Evolutionary conservation across 2,329 filamentous ascomycete genomes (phyloP).

Genomic region (Remersonia thermophila): DNA sequence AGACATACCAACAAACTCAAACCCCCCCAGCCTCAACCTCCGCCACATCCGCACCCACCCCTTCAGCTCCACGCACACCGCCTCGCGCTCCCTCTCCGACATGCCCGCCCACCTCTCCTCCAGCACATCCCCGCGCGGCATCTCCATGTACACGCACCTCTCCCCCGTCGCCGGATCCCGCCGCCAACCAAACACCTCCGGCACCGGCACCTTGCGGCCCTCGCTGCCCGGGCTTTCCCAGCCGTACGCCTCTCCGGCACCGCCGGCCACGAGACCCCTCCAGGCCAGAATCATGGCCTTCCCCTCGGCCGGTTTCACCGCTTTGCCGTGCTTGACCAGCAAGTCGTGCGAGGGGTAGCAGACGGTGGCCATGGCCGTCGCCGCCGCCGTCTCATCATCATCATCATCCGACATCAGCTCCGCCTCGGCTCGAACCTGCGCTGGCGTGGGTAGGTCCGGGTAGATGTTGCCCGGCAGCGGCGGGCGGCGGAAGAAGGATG

Average conservation of each 20-base stretch:
- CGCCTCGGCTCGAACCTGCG: slow-evolving; percentile 4
- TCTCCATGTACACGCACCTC: slow-evolving; percentile 10
- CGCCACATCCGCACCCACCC: slow-evolving; percentile 8
- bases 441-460: slow-evolving; percentile 8
- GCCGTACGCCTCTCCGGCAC: neutral
- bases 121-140: slow-evolving; percentile 6
- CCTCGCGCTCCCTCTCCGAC: slow-evolving; percentile 4
- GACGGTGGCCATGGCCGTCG: neutral
- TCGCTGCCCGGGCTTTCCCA: too few relatives aligned
- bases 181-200: slow-evolving; percentile 15
- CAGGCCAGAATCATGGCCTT: slow-evolving; percentile 8
- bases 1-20: slow-evolving; percentile 9
- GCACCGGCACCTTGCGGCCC: slow-evolving; percentile 5
- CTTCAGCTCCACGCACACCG: slow-evolving; percentile 5
- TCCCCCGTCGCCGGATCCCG: slow-evolving; percentile 8
- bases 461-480: neutral
- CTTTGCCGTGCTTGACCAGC: slow-evolving; percentile 9
- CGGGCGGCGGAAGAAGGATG: slow-evolving; percentile 10
- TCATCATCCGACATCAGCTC: neutral
- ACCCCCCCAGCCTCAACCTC: slow-evolving; percentile 6
- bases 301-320: slow-evolving; percentile 3
- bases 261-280: neutral
- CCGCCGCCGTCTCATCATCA: neutral
- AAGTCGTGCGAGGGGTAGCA: slow-evolving; percentile 5
- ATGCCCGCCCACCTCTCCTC: slow-evolving; percentile 6